These are phyloP conservation scores for Fagus sylvatica DNA, from an alignment of 306 rosid genomes.

Conservation along the genomic window DNA sequence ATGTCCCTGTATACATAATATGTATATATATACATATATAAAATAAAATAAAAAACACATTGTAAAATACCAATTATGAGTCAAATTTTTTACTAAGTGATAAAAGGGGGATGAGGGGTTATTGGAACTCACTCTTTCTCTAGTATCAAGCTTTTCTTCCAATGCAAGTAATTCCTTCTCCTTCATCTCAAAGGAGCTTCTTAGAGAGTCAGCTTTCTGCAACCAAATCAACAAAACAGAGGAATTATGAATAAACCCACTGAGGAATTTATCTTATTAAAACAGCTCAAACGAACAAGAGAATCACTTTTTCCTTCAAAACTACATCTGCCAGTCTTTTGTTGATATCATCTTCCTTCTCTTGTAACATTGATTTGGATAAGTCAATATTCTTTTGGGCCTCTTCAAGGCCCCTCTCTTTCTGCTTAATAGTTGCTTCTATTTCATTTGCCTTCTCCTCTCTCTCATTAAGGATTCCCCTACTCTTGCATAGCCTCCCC, in stretches of 20 bases:
- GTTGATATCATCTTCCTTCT: slow-evolving; percentile 59
- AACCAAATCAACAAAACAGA: slow-evolving; percentile 26
- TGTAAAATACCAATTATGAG: background rate
- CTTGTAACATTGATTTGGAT: slow-evolving; percentile 46
- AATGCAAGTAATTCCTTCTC: slow-evolving; percentile 51
- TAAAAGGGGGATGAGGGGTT: background rate
- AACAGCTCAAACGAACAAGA: slow-evolving; percentile 14
- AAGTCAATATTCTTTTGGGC: slow-evolving; percentile 45
- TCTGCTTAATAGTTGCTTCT: slow-evolving; percentile 54
- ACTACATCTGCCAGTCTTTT: slow-evolving; percentile 50
- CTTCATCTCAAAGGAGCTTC: slow-evolving; percentile 48
- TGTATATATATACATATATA: background rate
- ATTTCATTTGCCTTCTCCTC: slow-evolving; percentile 60
- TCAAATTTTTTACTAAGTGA: background rate
- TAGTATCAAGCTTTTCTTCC: slow-evolving; percentile 63
- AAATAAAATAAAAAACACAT: background rate
- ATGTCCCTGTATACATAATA: no score
- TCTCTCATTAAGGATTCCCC: slow-evolving; percentile 47
- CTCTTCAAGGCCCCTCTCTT: slow-evolving; percentile 59
- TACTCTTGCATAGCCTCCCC: slow-evolving; percentile 48
- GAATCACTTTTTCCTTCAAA: slow-evolving; percentile 62
- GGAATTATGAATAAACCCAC: slow-evolving; percentile 4
- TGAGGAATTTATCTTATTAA: background rate
- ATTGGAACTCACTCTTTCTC: slow-evolving; percentile 68
- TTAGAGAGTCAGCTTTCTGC: slow-evolving; percentile 58